phyloP scores from a whole-genome alignment of 2,329 filamentous ascomycete genomes.

The Claviceps digitariae region DNA sequence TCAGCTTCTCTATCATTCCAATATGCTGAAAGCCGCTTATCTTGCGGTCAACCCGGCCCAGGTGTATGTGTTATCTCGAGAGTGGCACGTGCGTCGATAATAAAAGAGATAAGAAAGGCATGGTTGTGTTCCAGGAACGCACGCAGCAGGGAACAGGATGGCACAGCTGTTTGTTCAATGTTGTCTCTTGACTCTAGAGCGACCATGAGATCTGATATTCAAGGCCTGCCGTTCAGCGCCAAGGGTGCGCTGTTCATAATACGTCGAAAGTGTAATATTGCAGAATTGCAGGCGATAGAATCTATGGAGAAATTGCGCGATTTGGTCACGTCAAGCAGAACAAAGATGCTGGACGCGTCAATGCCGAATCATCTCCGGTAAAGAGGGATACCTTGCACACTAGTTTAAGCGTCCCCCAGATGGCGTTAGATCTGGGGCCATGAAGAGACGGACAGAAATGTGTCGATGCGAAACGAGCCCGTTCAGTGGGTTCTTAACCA shows the following conservation, averaged over 20 bases:
- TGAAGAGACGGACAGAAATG: neutral
- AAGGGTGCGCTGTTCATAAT: no score
- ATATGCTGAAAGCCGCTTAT: slow-evolving; percentile 1
- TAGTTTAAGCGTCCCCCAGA: neutral
- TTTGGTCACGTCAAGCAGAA: neutral
- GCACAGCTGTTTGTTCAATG: neutral
- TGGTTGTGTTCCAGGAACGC: neutral
- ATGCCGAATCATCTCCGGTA: slow-evolving; percentile 2
- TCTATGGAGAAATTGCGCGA: neutral
- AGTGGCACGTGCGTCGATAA: neutral
- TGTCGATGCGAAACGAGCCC: neutral
- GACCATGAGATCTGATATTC: no score
- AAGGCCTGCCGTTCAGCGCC: no score
- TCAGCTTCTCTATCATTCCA: neutral
- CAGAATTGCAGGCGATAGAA: neutral
- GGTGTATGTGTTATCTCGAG: slow-evolving; percentile 2
- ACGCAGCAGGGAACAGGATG: neutral
- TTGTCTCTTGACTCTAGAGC: neutral
- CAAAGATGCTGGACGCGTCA: neutral
- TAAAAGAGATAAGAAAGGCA: neutral
- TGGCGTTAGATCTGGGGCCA: neutral
- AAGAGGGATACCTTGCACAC: no score
- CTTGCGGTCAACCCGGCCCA: slow-evolving; percentile 3
- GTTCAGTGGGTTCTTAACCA: neutral
- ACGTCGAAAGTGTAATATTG: no score